Evolutionary conservation across 805 yeast species (phyloP).

Genomic region (Kazachstania psychrophila): DNA sequence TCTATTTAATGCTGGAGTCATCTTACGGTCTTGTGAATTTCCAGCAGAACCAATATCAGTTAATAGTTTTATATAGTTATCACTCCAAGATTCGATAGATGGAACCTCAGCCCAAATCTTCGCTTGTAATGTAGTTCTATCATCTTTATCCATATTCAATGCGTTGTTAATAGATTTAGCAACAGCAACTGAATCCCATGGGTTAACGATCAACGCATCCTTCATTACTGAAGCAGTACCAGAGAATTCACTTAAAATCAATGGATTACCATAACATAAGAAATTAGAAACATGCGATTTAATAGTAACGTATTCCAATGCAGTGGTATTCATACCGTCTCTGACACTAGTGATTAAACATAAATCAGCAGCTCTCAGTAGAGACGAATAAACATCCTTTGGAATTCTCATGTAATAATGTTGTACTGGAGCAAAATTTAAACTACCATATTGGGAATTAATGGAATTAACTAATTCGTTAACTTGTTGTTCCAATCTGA

Average conservation of each 20-base stretch:
- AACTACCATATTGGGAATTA: slow-evolving; percentile 74
- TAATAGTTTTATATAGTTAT: slow-evolving; percentile 45
- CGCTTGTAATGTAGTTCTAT: slow-evolving; percentile 38
- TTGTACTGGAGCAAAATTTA: slow-evolving; percentile 79
- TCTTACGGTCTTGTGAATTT: slow-evolving; percentile 37
- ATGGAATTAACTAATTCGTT: slow-evolving; percentile 73
- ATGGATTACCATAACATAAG: slow-evolving; percentile 45
- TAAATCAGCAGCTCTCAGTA: slow-evolving; percentile 81
- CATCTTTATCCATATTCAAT: slow-evolving; percentile 43
- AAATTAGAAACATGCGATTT: slow-evolving; percentile 43
- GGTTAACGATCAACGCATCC: slow-evolving; percentile 79
- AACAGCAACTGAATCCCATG: slow-evolving; percentile 94
- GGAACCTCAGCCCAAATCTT: slow-evolving; percentile 57
- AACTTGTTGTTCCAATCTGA: slow-evolving; percentile 68
- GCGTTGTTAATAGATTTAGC: slow-evolving; percentile 73
- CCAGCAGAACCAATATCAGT: slow-evolving; percentile 32
- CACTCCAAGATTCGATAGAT: slow-evolving; percentile 76
- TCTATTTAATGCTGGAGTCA: slow-evolving; percentile 76
- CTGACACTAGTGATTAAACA: slow-evolving; percentile 84
- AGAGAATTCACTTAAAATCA: slow-evolving; percentile 85
- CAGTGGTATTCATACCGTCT: slow-evolving; percentile 95
- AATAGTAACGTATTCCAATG: slow-evolving; percentile 83
- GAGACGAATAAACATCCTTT: slow-evolving; percentile 80
- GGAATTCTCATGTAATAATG: slow-evolving; percentile 87
- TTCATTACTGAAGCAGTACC: slow-evolving; percentile 70